phyloP scores from a whole-genome alignment of 2,329 filamentous ascomycete genomes.

The Botryotinia calthae region DNA sequence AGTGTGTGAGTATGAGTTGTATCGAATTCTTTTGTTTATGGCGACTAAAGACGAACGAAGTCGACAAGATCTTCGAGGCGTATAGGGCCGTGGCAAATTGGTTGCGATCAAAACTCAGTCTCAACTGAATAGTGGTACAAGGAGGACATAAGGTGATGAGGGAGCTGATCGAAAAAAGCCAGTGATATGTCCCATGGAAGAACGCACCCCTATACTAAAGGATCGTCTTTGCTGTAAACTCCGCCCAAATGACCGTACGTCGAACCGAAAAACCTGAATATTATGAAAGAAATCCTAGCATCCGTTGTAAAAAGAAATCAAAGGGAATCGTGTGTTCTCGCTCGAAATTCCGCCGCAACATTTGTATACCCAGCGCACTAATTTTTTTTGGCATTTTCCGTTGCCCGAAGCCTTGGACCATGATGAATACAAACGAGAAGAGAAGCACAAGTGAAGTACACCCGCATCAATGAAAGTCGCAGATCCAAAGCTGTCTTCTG shows the following conservation, averaged over 20 bases:
- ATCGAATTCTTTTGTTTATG: conserved; percentile 37
- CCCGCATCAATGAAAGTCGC: conserved; percentile 41
- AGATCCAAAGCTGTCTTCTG: conserved; percentile 39
- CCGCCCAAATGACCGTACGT: conserved; percentile 38
- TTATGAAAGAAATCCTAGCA: conserved; percentile 38
- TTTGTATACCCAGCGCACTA: conserved; percentile 28
- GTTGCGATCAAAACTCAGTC: conserved; percentile 35
- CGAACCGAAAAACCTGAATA: conserved; percentile 37
- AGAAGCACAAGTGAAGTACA: conserved; percentile 37
- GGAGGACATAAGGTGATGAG: conserved; percentile 39
- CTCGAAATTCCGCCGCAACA: conserved; percentile 35
- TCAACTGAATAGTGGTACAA: conserved; percentile 41
- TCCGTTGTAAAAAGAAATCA: conserved; percentile 33
- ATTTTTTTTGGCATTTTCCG: conserved; percentile 37
- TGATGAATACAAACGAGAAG: conserved; percentile 38
- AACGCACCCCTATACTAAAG: conserved; percentile 33
- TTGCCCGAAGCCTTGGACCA: conserved; percentile 39
- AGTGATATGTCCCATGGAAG: conserved; percentile 38
- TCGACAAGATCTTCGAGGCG: conserved; percentile 36
- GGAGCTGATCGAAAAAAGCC: conserved; percentile 37
- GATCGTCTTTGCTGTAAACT: conserved; percentile 33
- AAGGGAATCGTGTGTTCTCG: conserved; percentile 32
- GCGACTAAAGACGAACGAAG: conserved; percentile 39
- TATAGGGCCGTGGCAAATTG: conserved; percentile 32
- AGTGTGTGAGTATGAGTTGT: conserved; percentile 32